Base-by-base conservation (phyloP, 2,329 filamentous ascomycete genomes). In the Penicillium janthinellum region DNA sequence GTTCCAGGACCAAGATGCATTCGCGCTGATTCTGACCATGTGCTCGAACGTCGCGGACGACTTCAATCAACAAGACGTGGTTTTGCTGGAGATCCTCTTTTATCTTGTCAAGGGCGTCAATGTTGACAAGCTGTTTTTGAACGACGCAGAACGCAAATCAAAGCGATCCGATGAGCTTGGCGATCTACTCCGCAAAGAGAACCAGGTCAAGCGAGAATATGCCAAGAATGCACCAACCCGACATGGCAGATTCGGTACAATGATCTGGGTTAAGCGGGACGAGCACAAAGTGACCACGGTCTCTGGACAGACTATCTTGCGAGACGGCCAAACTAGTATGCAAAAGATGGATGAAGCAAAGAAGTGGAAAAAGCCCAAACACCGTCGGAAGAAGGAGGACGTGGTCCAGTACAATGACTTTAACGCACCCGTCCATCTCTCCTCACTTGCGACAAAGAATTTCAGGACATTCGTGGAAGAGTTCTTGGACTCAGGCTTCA, bases 401-500 rank as follows among this genome's bases (percentile, higher is more conserved):
- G 84, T 88, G 53, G 83, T 85, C 31, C 72, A 75, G 8, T 77
- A 78, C 34, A 86, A 88, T 66, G 91, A 96, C 59, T 90, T 98
- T 60, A 92, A 92, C 56, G 85, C 86, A 10, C 86, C 87, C 0
- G 85, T 88, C 0, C 81, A 87, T 37, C 82, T 99, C 14, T 91
- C 90, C 17, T 77, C 85, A 1, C 82, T 85, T 20, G 92, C 93
- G n/a, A 88, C 86, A n/a, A 84, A 86, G 44, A 88, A 92, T 64
- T 82, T 99, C 8, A 86, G 89, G 52, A 81, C 81, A 0, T 99
- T 99, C 71, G 91, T 96, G 0, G 90, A 94, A 67, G 93, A 98
- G 48, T 97, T 99, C 68, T 80, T 99, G 3, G 94, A 99, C 74
- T 92, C 94, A 0, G 91, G 92, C 0, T 99, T 99, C 80, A 99